phyloP scores from a whole-genome alignment of 768 basidiomycete species.

The Filobasidium wieringae region DNA sequence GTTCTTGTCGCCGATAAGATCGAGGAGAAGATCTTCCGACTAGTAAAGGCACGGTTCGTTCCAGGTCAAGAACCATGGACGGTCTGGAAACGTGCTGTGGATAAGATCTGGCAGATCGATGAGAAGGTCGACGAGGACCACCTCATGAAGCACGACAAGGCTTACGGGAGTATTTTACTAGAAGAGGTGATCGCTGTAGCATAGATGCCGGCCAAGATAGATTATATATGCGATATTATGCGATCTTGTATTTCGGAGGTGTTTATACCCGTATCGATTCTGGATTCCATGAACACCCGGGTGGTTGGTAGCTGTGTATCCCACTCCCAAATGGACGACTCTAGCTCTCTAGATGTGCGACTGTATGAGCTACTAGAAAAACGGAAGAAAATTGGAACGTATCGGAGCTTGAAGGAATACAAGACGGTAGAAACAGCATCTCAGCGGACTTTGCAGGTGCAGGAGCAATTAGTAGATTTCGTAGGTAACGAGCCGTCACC shows the following conservation, averaged over 20 bases:
- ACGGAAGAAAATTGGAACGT: slow-evolving; percentile 25
- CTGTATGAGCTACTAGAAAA: slow-evolving; percentile 19
- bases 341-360: slow-evolving; percentile 18
- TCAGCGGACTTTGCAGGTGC: background rate
- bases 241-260: too few species aligned
- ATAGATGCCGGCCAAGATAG: background rate
- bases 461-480: slow-evolving; percentile 25
- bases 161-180: background rate
- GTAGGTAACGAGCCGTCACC: slow-evolving; percentile 17
- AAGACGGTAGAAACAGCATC: slow-evolving; percentile 3
- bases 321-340: background rate
- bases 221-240: background rate
- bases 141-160: background rate
- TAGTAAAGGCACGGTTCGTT: slow-evolving; percentile 45
- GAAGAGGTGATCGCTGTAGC: background rate
- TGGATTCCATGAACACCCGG: too few species aligned
- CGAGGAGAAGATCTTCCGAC: slow-evolving; percentile 12
- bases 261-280: too few species aligned
- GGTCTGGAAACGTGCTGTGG: slow-evolving; percentile 41
- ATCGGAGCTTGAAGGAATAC: slow-evolving; percentile 22
- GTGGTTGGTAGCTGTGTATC: too few species aligned
- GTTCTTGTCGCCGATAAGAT: slow-evolving; percentile 13
- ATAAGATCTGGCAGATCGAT: slow-evolving; percentile 19
- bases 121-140: background rate
- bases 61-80: slow-evolving; percentile 50